Conservation (phyloP, 495 filamentous ascomycete genomes). For the Tuber melanosporum region DNA sequence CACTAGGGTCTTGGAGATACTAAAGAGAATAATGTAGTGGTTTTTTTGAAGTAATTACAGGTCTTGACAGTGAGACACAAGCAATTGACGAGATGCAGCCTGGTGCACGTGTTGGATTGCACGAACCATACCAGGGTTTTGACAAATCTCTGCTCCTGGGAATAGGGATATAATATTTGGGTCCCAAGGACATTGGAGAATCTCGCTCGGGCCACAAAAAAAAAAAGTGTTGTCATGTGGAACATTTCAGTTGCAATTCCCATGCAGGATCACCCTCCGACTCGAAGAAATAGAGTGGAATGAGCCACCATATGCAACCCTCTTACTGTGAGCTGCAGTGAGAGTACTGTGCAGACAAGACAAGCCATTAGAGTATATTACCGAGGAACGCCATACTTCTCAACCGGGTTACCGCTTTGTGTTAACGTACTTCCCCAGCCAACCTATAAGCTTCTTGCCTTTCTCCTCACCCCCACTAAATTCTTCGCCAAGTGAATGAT, state of each 20-base stretch:
- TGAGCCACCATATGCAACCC: neutral
- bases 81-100: too few relatives aligned
- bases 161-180: neutral
- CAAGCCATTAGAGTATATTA: neutral
- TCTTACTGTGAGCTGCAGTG: neutral
- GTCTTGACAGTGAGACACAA: too few relatives aligned
- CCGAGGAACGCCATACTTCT: neutral
- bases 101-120: too few relatives aligned
- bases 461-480: neutral
- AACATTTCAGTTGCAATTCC: neutral
- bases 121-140: neutral
- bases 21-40: too few relatives aligned
- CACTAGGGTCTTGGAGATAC: too few relatives aligned
- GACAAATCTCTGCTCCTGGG: neutral
- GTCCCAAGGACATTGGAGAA: neutral
- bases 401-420: neutral
- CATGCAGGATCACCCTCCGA: neutral
- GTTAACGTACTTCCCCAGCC: neutral
- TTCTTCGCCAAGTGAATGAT: neutral
- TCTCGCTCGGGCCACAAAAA: neutral
- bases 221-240: neutral
- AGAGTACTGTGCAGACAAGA: neutral
- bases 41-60: too few relatives aligned
- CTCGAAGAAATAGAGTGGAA: neutral
- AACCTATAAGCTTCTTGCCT: neutral